Conservation (phyloP, 139 green algal genomes). For the Chlorella sorokiniana region DNA sequence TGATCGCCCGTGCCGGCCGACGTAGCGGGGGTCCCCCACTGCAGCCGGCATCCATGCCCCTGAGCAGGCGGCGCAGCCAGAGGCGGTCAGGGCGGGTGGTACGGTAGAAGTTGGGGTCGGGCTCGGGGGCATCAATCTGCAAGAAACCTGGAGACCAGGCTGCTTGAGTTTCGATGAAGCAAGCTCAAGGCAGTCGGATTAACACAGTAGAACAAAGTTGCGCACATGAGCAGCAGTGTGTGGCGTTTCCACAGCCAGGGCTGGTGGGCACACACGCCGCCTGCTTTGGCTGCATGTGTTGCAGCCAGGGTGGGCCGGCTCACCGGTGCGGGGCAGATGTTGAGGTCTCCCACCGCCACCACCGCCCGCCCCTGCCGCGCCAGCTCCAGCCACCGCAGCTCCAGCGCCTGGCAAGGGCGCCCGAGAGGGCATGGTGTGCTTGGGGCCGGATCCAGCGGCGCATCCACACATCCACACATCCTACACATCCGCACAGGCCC, state of each 20-base stretch:
- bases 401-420: conserved; percentile 38
- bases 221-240: too few relatives aligned
- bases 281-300: not conserved
- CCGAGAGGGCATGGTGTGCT: too few relatives aligned
- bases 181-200: too few relatives aligned
- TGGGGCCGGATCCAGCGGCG: too few relatives aligned
- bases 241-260: too few relatives aligned
- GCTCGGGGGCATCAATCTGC: conserved; percentile 48
- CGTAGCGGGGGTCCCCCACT: not conserved
- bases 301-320: not conserved
- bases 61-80: conserved; percentile 55
- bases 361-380: conserved; percentile 52
- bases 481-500: not conserved
- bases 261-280: too few relatives aligned
- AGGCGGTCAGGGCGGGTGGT: conserved; percentile 33
- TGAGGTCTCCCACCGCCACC: conserved; percentile 75
- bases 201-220: too few relatives aligned
- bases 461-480: too few relatives aligned
- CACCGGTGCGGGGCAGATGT: conserved; percentile 60
- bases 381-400: conserved; percentile 46
- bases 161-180: not conserved
- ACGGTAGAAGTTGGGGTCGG: not conserved
- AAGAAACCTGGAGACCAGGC: not conserved
- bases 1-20: not conserved
- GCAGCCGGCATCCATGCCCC: not conserved